phyloP scores from a whole-genome alignment of 106 monocot genomes.

The Alisma plantagoaquatica region DNA sequence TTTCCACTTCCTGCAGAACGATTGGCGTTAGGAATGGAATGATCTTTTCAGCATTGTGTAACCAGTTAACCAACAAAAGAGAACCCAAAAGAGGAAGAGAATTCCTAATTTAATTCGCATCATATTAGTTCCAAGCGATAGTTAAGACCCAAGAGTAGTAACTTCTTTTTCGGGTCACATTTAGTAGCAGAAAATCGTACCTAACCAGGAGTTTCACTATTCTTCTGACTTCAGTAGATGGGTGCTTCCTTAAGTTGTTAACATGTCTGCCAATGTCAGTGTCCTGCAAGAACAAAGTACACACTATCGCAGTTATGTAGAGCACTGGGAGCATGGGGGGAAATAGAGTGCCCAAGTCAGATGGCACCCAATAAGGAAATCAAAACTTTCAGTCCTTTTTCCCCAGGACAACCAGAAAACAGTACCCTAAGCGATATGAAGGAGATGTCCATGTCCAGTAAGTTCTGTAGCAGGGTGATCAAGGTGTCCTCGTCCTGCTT shows the following conservation, averaged over 20 bases:
- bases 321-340: no score
- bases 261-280: conserved; percentile 57
- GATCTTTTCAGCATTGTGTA: no score
- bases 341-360: no score
- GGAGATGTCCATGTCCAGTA: conserved; percentile 54
- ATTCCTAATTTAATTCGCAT: no score
- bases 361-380: conserved; percentile 1
- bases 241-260: conserved; percentile 44
- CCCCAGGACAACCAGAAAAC: background rate
- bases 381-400: background rate
- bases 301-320: no score
- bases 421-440: conserved; percentile 49
- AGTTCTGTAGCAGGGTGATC: conserved; percentile 36
- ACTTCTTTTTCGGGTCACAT: no score
- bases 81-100: background rate
- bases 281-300: no score
- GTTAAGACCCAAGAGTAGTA: no score
- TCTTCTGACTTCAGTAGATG: conserved; percentile 48
- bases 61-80: background rate
- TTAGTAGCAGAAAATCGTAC: no score
- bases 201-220: conserved; percentile 49
- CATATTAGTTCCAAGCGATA: no score
- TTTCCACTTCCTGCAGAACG: conserved; percentile 64
- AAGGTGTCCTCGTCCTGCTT: conserved; percentile 47
- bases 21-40: no score